These are phyloP conservation scores for Chamaecyparis obtusa DNA, from an alignment of 75 land plant genomes.

Conservation along the genomic window DNA sequence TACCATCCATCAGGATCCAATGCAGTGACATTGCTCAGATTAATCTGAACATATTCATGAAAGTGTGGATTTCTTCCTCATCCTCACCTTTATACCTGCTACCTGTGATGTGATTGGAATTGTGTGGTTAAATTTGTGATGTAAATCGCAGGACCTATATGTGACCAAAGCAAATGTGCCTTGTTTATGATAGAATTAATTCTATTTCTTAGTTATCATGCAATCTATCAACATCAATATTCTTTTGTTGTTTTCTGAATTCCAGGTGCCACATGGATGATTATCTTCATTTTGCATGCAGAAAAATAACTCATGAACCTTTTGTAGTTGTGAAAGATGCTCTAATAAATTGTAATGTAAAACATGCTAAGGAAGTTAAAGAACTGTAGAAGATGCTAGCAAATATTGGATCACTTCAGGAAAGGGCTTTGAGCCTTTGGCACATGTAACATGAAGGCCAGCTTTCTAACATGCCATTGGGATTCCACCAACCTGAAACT, in stretches of 20 bases:
- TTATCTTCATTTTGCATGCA: neutral
- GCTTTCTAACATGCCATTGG: neutral
- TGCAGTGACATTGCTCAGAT: neutral
- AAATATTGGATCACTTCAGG: neutral
- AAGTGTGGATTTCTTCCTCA: neutral
- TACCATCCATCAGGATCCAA: neutral
- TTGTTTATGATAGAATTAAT: neutral
- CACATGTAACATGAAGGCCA: neutral
- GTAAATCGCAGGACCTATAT: neutral
- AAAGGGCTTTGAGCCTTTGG: neutral
- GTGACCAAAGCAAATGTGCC: neutral
- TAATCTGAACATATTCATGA: neutral
- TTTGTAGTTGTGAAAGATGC: neutral
- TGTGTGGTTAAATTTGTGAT: neutral
- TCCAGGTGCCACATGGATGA: neutral
- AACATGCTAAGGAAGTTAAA: neutral
- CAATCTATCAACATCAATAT: neutral
- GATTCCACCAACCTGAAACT: neutral
- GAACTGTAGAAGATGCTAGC: neutral
- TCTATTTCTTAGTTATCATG: neutral
- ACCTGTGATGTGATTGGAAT: neutral
- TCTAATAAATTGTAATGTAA: neutral
- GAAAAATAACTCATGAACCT: neutral
- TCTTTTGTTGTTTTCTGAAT: neutral
- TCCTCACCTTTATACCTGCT: neutral